Evolutionary conservation across 768 basidiomycete species (phyloP).

Genomic region (Phaeotremella skinneri): DNA sequence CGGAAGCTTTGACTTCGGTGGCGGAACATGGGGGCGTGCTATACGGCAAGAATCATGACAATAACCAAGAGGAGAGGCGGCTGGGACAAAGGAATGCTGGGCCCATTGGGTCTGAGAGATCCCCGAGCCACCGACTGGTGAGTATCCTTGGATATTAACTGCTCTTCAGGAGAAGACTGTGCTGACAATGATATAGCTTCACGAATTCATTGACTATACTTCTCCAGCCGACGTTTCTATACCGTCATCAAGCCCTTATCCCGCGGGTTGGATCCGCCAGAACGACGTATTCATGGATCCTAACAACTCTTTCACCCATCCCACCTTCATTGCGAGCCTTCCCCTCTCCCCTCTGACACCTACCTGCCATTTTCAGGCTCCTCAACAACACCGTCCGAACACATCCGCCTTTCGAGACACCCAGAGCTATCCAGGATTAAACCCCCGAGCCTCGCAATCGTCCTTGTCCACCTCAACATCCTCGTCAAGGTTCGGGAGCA

Average conservation of each 20-base stretch:
- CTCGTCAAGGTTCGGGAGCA: background rate
- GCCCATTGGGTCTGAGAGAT: background rate
- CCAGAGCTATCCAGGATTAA: background rate
- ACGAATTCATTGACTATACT: no score
- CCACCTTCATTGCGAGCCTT: no score
- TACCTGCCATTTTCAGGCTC: background rate
- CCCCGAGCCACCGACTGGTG: background rate
- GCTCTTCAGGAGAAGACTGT: no score
- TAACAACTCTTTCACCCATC: no score
- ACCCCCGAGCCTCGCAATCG: background rate
- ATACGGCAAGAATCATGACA: constrained; percentile 82
- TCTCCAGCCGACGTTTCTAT: no score
- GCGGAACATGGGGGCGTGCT: constrained; percentile 60
- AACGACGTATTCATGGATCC: no score
- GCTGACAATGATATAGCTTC: no score
- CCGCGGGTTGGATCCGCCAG: no score
- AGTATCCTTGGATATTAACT: no score
- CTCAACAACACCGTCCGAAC: background rate
- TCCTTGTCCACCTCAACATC: background rate
- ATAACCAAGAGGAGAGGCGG: constrained; percentile 77
- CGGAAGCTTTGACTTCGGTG: background rate
- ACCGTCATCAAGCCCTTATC: no score
- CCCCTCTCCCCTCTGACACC: background rate
- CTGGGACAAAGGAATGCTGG: constrained; percentile 39
- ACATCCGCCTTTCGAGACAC: background rate